These are phyloP conservation scores for Houttuynia cordata DNA, from an alignment of 164 flowering plant species.

Conservation along the genomic window DNA sequence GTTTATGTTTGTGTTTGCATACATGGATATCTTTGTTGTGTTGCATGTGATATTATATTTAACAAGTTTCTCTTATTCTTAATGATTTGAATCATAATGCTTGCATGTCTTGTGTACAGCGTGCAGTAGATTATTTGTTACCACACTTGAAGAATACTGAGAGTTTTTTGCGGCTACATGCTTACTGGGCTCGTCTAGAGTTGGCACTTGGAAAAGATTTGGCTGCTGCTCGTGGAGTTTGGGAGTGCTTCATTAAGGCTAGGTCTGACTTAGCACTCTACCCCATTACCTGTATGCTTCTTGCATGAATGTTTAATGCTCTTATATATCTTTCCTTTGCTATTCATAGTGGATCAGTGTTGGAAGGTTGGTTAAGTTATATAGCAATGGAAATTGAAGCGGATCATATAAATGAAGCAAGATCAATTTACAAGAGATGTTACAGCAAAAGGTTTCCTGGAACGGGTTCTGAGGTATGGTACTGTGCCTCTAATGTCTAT, in stretches of 20 bases:
- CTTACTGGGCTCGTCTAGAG: slow-evolving; percentile 89
- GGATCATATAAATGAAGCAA: slow-evolving; percentile 64
- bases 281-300: background rate
- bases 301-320: background rate
- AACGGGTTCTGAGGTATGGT: slow-evolving; percentile 76
- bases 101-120: slow-evolving; percentile 25
- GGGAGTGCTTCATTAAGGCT: slow-evolving; percentile 85
- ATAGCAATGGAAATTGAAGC: slow-evolving; percentile 68
- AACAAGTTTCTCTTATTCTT: too few species aligned
- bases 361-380: slow-evolving; percentile 76
- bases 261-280: slow-evolving; percentile 26
- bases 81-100: background rate
- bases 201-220: slow-evolving; percentile 48
- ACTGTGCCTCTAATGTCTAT: background rate
- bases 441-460: slow-evolving; percentile 73
- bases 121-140: slow-evolving; percentile 68
- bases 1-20: too few species aligned
- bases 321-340: background rate
- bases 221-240: slow-evolving; percentile 80
- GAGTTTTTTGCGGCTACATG: slow-evolving; percentile 44
- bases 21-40: too few species aligned
- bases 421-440: slow-evolving; percentile 78
- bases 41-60: too few species aligned
- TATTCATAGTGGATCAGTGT: slow-evolving; percentile 52
- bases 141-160: slow-evolving; percentile 51